phyloP scores from a whole-genome alignment of 2,329 filamentous ascomycete species.

The Aspergillus sp. region DNA sequence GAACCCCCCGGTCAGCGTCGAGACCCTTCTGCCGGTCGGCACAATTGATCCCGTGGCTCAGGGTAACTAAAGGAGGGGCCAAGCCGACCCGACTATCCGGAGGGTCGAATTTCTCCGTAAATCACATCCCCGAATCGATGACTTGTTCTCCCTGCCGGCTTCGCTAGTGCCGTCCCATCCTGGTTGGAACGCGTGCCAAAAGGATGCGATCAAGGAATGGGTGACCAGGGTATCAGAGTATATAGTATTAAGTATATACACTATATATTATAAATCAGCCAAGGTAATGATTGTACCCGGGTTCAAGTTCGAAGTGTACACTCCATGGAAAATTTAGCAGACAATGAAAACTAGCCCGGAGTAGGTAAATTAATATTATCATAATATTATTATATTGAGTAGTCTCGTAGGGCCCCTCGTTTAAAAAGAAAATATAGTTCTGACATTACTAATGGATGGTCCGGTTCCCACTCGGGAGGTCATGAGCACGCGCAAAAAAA shows the following conservation, averaged over 20 bases:
- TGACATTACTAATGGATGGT: not conserved
- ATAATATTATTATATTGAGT: not conserved
- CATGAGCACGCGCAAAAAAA: not conserved
- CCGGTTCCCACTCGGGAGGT: not conserved
- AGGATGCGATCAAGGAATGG: not conserved
- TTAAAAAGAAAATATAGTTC: not conserved
- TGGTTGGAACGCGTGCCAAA: not conserved
- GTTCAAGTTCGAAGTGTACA: too few relatives aligned
- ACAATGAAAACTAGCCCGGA: too few relatives aligned
- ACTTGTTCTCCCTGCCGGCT: not conserved
- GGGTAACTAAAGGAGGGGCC: not conserved
- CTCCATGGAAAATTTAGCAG: too few relatives aligned
- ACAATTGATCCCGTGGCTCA: slow-evolving; percentile 15
- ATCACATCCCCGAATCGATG: slow-evolving; percentile 17
- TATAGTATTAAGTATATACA: too few relatives aligned
- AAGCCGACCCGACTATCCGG: slow-evolving; percentile 18
- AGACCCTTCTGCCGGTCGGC: slow-evolving; percentile 6
- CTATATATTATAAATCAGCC: too few relatives aligned
- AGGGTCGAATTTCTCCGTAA: slow-evolving; percentile 22
- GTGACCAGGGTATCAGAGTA: not conserved
- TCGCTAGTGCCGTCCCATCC: not conserved
- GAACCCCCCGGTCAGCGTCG: not conserved
- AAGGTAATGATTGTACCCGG: too few relatives aligned
- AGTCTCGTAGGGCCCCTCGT: not conserved
- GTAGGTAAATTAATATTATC: too few relatives aligned